These are phyloP conservation scores for Globisporangium uncinulatum DNA, from an alignment of 352 stramenopile genomes.

Conservation along the genomic window DNA sequence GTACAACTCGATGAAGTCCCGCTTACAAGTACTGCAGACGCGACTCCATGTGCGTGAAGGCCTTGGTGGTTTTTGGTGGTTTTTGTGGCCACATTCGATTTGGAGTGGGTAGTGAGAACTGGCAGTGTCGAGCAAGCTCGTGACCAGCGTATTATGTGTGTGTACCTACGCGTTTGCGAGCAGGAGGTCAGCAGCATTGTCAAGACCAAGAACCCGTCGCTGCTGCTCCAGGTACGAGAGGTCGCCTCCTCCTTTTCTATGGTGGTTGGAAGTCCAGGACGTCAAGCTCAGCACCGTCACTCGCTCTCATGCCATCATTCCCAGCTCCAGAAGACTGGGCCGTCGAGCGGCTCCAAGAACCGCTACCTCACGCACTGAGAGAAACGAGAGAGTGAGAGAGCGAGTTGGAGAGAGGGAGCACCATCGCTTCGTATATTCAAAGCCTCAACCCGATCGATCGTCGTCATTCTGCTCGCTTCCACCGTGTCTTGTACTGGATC, in stretches of 20 bases:
- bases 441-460: neutral
- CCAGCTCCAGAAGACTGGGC: conserved; percentile 62
- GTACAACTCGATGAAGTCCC: conserved; percentile 93
- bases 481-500: too few species aligned
- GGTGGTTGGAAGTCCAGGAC: neutral
- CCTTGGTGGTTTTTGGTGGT: neutral
- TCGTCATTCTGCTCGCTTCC: neutral
- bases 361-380: conserved; percentile 63
- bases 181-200: conserved; percentile 93
- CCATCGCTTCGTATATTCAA: neutral
- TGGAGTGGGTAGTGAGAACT: neutral
- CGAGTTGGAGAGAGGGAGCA: neutral
- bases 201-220: conserved; percentile 92
- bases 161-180: neutral
- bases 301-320: neutral
- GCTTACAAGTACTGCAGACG: conserved; percentile 89
- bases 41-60: conserved; percentile 64
- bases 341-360: conserved; percentile 34
- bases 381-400: neutral
- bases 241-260: neutral
- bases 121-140: too few species aligned
- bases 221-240: conserved; percentile 82
- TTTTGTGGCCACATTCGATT: neutral
- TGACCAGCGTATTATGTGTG: too few species aligned
- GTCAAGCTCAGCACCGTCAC: neutral